Percentiles rank a stretch among this genome's conserved stretches.
phyloP scores from a whole-genome alignment of 75 land plant species.

The Selaginella moellendorffii region DNA sequence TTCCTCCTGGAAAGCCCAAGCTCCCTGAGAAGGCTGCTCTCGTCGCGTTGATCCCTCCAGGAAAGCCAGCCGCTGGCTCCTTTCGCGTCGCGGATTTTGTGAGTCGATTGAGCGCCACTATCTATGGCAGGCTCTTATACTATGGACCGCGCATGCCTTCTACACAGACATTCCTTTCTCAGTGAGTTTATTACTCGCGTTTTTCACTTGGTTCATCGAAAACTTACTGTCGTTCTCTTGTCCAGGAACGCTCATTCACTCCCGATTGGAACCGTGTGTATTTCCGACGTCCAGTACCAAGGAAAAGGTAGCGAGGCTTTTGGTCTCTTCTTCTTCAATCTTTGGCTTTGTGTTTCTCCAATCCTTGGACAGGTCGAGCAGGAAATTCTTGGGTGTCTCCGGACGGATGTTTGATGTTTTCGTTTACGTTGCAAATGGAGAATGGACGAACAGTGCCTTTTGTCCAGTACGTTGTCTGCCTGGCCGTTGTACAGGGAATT shows the following conservation, averaged over 20 bases:
- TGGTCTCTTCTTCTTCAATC: background rate
- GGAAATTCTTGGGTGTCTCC: constrained; percentile 89
- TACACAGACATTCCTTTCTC: constrained; percentile 66
- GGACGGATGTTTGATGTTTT: constrained; percentile 72
- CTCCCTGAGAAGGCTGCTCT: background rate
- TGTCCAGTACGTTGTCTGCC: constrained; percentile 78
- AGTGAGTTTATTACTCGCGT: constrained; percentile 23
- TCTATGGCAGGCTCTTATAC: constrained; percentile 36
- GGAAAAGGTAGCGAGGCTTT: constrained; percentile 50
- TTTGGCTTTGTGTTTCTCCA: background rate
- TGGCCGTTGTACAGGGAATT: constrained; percentile 67
- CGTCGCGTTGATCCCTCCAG: too few relatives aligned
- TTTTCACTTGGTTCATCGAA: background rate
- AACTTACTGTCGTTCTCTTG: background rate
- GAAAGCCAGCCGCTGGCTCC: background rate
- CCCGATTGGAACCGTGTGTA: constrained; percentile 67
- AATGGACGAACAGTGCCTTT: constrained; percentile 73
- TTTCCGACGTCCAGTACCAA: constrained; percentile 61
- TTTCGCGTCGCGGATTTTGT: background rate
- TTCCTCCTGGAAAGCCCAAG: background rate
- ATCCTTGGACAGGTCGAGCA: constrained; percentile 47
- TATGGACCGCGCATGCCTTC: constrained; percentile 70
- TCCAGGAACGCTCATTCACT: constrained; percentile 55
- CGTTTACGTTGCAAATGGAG: constrained; percentile 72
- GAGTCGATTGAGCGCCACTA: background rate